Evolutionary conservation across 352 stramenopile species (phyloP), one percentile per base, ranked within the genome.

Genomic region (Phytophthora podocarpi): DNA sequence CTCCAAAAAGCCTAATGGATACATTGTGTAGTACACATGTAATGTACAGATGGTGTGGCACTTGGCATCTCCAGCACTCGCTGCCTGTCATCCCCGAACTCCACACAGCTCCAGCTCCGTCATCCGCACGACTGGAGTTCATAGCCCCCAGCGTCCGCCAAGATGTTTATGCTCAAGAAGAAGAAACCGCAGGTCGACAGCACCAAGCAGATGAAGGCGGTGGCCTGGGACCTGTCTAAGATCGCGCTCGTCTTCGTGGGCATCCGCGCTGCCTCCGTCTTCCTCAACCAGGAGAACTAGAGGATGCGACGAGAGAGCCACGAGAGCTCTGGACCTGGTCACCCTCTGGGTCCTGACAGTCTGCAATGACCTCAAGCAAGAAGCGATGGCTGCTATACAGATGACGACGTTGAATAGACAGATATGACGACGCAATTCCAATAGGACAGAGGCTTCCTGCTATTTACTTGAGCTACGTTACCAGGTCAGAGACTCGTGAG

Each of bases 81-180:
- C 49, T 56, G 42, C 58, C 58, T 67, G 50, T 67, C 58, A 61
- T 67, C 57, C 34, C 21, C 32, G 39, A 61, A 45, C n/a, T 11
- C 6, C 36, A 28, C 16, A 39, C 36, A 3, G 30, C 24, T 36
- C 21, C 32, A 30, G 13, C n/a, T n/a, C n/a, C n/a, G n/a, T n/a
- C n/a, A n/a, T n/a, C n/a, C n/a, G n/a, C n/a, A n/a, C n/a, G n/a
- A n/a, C n/a, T n/a, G n/a, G n/a, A n/a, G n/a, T n/a, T n/a, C n/a
- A n/a, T n/a, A n/a, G n/a, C 10, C 21, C 13, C n/a, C 20, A n/a
- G 20, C 16, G n/a, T 20, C 16, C 27, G 32, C 20, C 34, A 75
- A 27, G 40, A 92, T 92, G 83, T 92, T 92, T 50, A 89, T 90
- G 83, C 83, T 92, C 66, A 90, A 90, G 76, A 94, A 94, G 79